These are phyloP conservation scores for Pyrenophora graminea DNA, from an alignment of 2,329 filamentous ascomycete genomes.

Conservation along the genomic window DNA sequence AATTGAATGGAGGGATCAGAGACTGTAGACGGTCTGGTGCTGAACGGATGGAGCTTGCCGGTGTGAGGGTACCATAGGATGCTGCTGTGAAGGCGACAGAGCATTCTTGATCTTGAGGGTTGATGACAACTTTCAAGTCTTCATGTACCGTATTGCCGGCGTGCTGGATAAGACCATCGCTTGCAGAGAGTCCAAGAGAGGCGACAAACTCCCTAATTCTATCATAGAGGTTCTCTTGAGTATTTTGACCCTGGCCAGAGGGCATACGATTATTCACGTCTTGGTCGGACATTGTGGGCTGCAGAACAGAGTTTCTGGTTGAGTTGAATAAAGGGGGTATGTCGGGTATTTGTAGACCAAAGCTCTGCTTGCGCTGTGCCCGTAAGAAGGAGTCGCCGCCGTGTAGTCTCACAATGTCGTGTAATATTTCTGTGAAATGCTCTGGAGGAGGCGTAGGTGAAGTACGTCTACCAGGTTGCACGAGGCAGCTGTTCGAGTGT, in stretches of 20 bases:
- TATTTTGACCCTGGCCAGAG: slow-evolving; percentile 8
- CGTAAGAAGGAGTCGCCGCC: neutral
- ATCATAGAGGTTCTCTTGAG: slow-evolving; percentile 19
- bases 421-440: neutral
- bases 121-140: slow-evolving; percentile 27
- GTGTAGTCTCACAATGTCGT: neutral
- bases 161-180: slow-evolving; percentile 33
- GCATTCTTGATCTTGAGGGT: slow-evolving; percentile 26
- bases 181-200: slow-evolving; percentile 26
- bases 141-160: slow-evolving; percentile 37
- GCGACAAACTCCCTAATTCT: slow-evolving; percentile 29
- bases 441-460: neutral
- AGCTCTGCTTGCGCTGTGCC: neutral
- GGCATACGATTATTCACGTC: slow-evolving; percentile 7
- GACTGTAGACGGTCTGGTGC: slow-evolving; percentile 42
- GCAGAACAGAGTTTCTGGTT: neutral
- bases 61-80: slow-evolving; percentile 21
- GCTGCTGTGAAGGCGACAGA: slow-evolving; percentile 15
- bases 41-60: slow-evolving; percentile 25
- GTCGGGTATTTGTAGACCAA: neutral
- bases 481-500: slow-evolving; percentile 5
- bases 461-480: neutral
- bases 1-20: slow-evolving; percentile 67
- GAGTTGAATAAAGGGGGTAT: neutral
- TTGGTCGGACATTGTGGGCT: slow-evolving; percentile 18